Evolutionary conservation across 139 green algal species (phyloP).

Genomic region (Zygnema cylindricum): DNA sequence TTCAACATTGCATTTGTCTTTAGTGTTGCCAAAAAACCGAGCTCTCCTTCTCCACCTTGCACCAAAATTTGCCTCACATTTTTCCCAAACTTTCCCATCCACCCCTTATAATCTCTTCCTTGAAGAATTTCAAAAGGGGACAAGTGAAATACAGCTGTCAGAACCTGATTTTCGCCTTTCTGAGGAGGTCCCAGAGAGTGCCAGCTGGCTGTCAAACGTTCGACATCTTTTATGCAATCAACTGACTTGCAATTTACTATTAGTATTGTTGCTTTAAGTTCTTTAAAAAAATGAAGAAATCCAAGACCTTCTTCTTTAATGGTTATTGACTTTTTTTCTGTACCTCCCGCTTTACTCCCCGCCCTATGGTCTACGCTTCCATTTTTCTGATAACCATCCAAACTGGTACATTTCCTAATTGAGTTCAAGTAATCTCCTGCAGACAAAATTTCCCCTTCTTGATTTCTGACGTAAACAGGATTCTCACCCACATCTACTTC

Average conservation of each 20-base stretch:
- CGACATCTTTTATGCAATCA: background rate
- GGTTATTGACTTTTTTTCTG: background rate
- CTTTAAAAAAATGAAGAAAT: background rate
- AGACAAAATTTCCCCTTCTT: background rate
- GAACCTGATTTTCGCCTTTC: background rate
- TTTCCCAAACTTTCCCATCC: background rate
- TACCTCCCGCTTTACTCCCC: too few relatives aligned
- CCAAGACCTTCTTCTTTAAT: background rate
- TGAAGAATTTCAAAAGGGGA: background rate
- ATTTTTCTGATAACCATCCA: background rate
- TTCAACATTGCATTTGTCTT: constrained; percentile 10
- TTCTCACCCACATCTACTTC: background rate
- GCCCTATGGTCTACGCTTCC: background rate
- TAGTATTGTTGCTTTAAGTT: background rate
- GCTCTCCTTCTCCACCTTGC: background rate
- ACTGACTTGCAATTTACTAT: background rate
- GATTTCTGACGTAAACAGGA: background rate
- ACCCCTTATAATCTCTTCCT: background rate
- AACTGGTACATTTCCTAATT: too few relatives aligned
- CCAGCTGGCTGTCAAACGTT: background rate
- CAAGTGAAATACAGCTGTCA: background rate
- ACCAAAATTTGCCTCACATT: background rate
- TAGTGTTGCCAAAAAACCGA: constrained; percentile 11
- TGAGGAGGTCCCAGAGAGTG: background rate
- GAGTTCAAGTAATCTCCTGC: background rate